Percentiles rank a stretch among this genome's conserved stretches.
Conservation (phyloP, 768 basidiomycete genomes). For the Podaxis sp. region DNA sequence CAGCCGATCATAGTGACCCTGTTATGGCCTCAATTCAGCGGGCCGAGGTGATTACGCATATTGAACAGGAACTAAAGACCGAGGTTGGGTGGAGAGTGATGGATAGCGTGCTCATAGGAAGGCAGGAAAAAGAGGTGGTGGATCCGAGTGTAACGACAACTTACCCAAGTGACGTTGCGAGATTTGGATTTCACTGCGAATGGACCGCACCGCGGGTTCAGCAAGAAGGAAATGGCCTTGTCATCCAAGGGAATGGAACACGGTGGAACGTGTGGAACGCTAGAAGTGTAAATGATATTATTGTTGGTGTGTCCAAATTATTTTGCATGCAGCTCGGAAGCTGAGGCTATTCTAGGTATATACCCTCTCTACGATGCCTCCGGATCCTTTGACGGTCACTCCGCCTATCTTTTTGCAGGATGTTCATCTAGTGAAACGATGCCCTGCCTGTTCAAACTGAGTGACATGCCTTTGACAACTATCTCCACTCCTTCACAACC, state of each 20-base stretch:
- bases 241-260: neutral
- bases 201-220: neutral
- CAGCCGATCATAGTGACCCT: neutral
- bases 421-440: neutral
- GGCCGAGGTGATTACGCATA: slow-evolving; percentile 1
- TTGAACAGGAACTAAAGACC: slow-evolving; percentile 2
- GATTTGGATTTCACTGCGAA: neutral
- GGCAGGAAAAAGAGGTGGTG: slow-evolving; percentile 4
- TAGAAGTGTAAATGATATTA: neutral
- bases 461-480: neutral
- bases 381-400: neutral
- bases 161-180: slow-evolving; percentile 1
- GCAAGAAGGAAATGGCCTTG: neutral
- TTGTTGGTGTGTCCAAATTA: neutral
- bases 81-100: slow-evolving; percentile 1
- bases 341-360: neutral
- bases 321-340: neutral
- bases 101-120: slow-evolving; percentile 2
- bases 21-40: slow-evolving; percentile 8
- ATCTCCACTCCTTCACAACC: neutral
- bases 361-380: slow-evolving; percentile 1
- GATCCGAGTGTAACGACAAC: neutral
- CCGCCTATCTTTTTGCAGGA: slow-evolving; percentile 6
- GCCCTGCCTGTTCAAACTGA: neutral
- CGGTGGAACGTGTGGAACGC: slow-evolving; percentile 9